Base-by-base conservation (phyloP, 2,329 filamentous ascomycete genomes). In the Epichloe scottii region DNA sequence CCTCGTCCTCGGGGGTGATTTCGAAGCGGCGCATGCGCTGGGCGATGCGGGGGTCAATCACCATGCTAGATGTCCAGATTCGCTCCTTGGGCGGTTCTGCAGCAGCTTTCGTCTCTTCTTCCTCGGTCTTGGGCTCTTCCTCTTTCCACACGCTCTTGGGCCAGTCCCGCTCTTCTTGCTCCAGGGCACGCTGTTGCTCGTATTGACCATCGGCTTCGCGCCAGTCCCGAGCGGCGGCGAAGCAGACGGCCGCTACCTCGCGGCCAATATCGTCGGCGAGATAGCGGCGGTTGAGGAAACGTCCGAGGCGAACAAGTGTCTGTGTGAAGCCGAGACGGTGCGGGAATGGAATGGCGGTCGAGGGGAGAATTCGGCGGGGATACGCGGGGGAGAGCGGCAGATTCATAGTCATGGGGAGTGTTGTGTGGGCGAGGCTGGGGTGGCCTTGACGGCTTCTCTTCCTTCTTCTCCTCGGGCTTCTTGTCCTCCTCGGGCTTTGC, bases 291-390 rank as follows among this genome's bases (percentile, higher is more conserved):
- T 85, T 95, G 54, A 98, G 74, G 76, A 90, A 98, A 57, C 93
- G 86, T 62, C 85, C 86, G 54, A 97, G 75, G 54, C 93, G 84
- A 57, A 83, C 85, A 0, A 89, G 87, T 3, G 91, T 96, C 70
- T 93, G 91, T 55, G 87, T 72, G 73, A 98, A 95, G 54, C 93
- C 93, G 33, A 98, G 84, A 53, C 96, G 78, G 65, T 97, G 91
- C 1, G 91, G 91, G 66, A 95, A 87, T 41, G 79, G 74, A 53
- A 98, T 77, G 14, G 85, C 76, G 23, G 78, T 73, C 5, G 85
- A 82, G 42, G 89, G 38, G 83, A 79, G 61, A 98, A 81, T 53
- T 84, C 78, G 55, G 73, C 62, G 3, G 91, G 91, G 42, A 85
- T 78, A 43, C 77, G 73, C 33, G 74, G 63, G 90, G 83, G 48